A percentile compares a stretch with the other conserved stretches of the same genome.
These are phyloP conservation scores for Pseudopithomyces maydicus DNA, from an alignment of 2,329 filamentous ascomycete genomes.

Conservation along the genomic window DNA sequence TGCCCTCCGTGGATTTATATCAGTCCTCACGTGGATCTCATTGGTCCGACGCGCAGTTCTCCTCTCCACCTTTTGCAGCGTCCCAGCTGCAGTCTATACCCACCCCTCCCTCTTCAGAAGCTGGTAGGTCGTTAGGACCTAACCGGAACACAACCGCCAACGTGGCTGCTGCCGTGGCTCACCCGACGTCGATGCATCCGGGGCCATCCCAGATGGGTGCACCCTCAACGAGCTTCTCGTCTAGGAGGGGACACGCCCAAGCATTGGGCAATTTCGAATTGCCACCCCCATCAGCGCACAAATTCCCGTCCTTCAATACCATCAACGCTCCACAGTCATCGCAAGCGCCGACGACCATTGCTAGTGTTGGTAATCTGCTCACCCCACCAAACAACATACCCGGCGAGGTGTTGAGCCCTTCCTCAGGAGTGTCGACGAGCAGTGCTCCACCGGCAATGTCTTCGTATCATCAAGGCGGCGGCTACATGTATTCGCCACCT, in stretches of 20 bases:
- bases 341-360: constrained; percentile 52
- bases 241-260: constrained; percentile 71
- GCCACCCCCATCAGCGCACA: constrained; percentile 62
- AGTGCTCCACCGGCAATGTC: constrained; percentile 62
- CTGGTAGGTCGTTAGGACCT: constrained; percentile 50
- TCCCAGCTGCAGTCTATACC: constrained; percentile 47
- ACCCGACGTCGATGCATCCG: constrained; percentile 66
- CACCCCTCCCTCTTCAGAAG: constrained; percentile 48
- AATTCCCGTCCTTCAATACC: constrained; percentile 53
- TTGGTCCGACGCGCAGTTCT: constrained; percentile 51
- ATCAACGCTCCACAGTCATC: constrained; percentile 51
- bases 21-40: constrained; percentile 54
- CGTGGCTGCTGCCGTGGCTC: constrained; percentile 67
- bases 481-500: constrained; percentile 64
- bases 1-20: constrained; percentile 57
- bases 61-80: constrained; percentile 42
- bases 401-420: constrained; percentile 66
- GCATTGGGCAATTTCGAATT: constrained; percentile 73
- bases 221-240: constrained; percentile 67
- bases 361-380: constrained; percentile 65
- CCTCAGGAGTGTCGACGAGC: constrained; percentile 65
- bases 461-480: constrained; percentile 65
- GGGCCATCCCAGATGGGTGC: constrained; percentile 65
- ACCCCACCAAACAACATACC: constrained; percentile 66
- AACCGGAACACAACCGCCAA: constrained; percentile 56